Conservation (phyloP, 1,139 yeast genomes). For the Saccharomyces hybrid region DNA sequence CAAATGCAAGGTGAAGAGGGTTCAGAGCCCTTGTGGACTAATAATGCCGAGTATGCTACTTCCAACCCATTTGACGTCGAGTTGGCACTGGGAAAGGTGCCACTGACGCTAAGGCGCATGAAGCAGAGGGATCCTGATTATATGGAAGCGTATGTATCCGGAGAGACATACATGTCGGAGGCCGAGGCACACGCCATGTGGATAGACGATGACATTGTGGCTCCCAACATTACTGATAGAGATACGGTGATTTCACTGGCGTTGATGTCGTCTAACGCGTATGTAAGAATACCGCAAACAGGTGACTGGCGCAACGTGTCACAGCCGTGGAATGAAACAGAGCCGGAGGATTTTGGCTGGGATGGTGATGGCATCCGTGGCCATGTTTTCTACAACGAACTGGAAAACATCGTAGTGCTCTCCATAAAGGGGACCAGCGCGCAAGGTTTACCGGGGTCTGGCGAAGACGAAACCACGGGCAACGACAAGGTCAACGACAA, state of each 20-base stretch:
- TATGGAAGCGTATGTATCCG: slow-evolving; percentile 53
- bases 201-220: slow-evolving; percentile 39
- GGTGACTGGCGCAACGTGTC: slow-evolving; percentile 90
- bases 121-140: slow-evolving; percentile 54
- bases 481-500: slow-evolving; percentile 86
- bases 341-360: slow-evolving; percentile 66
- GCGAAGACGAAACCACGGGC: slow-evolving; percentile 71
- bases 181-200: slow-evolving; percentile 40
- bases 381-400: slow-evolving; percentile 74
- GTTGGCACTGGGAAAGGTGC: slow-evolving; percentile 14
- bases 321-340: slow-evolving; percentile 44
- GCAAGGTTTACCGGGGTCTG: slow-evolving; percentile 63
- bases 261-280: slow-evolving; percentile 84
- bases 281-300: slow-evolving; percentile 63
- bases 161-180: slow-evolving; percentile 36
- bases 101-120: slow-evolving; percentile 40
- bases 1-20: slow-evolving; percentile 7
- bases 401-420: slow-evolving; percentile 63
- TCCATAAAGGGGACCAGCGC: slow-evolving; percentile 93
- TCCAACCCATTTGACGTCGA: slow-evolving; percentile 22
- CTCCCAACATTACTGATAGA: slow-evolving; percentile 71
- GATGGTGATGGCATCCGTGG: slow-evolving; percentile 81
- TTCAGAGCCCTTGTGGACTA: slow-evolving; percentile 20
- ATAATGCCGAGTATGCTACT: slow-evolving; percentile 11
- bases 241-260: slow-evolving; percentile 73